A percentile compares a stretch with the other conserved stretches of the same genome.
phyloP scores from a whole-genome alignment of 2,329 filamentous ascomycete genomes.

The Mycosphaerella sp. region DNA sequence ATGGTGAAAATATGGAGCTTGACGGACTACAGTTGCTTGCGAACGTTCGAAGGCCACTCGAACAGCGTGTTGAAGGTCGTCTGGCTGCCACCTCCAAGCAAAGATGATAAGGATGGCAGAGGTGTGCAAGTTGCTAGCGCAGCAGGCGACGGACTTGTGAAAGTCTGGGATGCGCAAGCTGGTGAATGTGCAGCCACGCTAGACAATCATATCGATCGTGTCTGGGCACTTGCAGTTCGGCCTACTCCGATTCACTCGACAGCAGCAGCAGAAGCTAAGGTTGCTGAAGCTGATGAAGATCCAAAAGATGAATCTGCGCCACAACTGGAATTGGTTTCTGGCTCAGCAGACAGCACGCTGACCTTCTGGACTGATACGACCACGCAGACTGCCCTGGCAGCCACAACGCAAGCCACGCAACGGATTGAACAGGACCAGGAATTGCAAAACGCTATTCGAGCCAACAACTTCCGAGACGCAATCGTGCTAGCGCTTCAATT shows the following conservation, averaged over 20 bases:
- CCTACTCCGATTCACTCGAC: slow-evolving; percentile 37
- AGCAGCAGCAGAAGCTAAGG: slow-evolving; percentile 15
- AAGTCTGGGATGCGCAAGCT: slow-evolving; percentile 84
- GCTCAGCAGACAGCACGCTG: slow-evolving; percentile 84
- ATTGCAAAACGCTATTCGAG: slow-evolving; percentile 84
- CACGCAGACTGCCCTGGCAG: slow-evolving; percentile 66
- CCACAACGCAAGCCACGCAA: slow-evolving; percentile 66
- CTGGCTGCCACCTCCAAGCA: slow-evolving; percentile 61
- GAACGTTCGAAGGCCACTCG: slow-evolving; percentile 93
- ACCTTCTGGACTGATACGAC: slow-evolving; percentile 97
- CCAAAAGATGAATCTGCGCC: slow-evolving; percentile 11
- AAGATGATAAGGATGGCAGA: slow-evolving; percentile 45
- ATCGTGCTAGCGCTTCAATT: slow-evolving; percentile 88
- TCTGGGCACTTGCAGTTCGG: slow-evolving; percentile 80
- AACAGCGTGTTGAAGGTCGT: slow-evolving; percentile 91
- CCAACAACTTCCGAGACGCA: slow-evolving; percentile 83
- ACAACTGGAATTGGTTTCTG: slow-evolving; percentile 73
- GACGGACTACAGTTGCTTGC: slow-evolving; percentile 81
- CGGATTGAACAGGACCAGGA: slow-evolving; percentile 92
- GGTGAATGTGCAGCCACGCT: slow-evolving; percentile 84
- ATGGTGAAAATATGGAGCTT: slow-evolving; percentile 94
- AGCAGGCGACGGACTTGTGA: slow-evolving; percentile 89
- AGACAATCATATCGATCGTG: slow-evolving; percentile 93
- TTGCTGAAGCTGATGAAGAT: slow-evolving; percentile 23
- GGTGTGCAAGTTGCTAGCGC: slow-evolving; percentile 74